Evolutionary conservation across 805 yeast genomes (phyloP), one percentile per base, ranked within the genome.

Genomic region (Pichia scutulata): DNA sequence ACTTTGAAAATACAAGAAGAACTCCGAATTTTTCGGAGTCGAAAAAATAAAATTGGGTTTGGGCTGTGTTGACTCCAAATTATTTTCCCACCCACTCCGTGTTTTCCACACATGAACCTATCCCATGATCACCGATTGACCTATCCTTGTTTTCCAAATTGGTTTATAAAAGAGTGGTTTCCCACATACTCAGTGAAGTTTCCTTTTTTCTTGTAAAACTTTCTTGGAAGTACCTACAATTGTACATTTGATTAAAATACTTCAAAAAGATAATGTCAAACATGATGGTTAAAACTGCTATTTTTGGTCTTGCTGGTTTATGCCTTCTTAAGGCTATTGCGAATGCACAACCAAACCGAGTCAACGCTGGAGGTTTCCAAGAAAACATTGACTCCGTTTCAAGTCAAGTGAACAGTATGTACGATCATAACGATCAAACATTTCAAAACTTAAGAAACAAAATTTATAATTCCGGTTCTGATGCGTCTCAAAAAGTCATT

Each of bases 251-350:
- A 13, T 8, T 28, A 16, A 28, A 13, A 23, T 16, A 16, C n/a
- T 22, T 13, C 12, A 23, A 41, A 4, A 41, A 16, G 30, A n/a
- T 18, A 41, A 23, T 18, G 18, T 14, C 30, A 9, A 24, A n/a
- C 5, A 41, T n/a, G n/a, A 41, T 41, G 43, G 25, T 41, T n/a
- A 41, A 41, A 24, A 41, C 43, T 16, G 18, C 26, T 16, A 16
- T 41, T 24, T n/a, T 41, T 8, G 43, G 43, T 24, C 18, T 21
- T 9, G 21, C 43, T n/a, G 43, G 43, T 5, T 24, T 41, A n/a
- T 63, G 62, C 48, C 51, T 62, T 39, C 56, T 44, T 14, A 49
- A 49, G 18, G 43, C 19, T 3, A 24, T 49, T 22, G 47, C 45
- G 7, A 45, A 44, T 14, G 21, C 48, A 19, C 25, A 25, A 1